phyloP scores from a whole-genome alignment of 352 stramenopile species.

The Elongisporangium senticosum region DNA sequence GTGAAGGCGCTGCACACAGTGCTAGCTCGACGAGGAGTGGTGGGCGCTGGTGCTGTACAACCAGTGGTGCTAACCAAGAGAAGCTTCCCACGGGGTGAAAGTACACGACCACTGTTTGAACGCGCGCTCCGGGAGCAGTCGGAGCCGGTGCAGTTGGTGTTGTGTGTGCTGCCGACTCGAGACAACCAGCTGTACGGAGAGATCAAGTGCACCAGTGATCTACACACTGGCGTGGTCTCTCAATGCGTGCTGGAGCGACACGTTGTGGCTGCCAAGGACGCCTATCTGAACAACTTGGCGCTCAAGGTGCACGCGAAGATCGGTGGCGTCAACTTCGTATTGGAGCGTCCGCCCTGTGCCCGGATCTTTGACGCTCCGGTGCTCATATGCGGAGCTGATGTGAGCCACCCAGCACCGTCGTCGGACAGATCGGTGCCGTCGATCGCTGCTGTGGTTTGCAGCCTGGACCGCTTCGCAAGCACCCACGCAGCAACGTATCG shows the following conservation, averaged over 20 bases:
- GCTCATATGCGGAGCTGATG: constrained; percentile 78
- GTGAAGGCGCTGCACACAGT: constrained; percentile 41
- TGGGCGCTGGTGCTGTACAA: constrained; percentile 31
- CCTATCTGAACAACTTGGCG: constrained; percentile 47
- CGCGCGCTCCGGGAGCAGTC: not conserved
- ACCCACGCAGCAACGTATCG: constrained; percentile 46
- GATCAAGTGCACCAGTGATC: constrained; percentile 40
- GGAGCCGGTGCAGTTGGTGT: not conserved
- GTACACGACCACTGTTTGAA: not conserved
- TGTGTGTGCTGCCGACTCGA: not conserved
- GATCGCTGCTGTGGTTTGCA: constrained; percentile 77
- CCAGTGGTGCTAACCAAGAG: constrained; percentile 19
- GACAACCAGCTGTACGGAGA: constrained; percentile 44
- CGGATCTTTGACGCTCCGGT: constrained; percentile 35
- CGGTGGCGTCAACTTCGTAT: constrained; percentile 51
- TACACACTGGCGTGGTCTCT: constrained; percentile 18
- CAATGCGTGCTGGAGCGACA: constrained; percentile 68
- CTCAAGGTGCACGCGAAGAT: constrained; percentile 81
- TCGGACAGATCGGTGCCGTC: constrained; percentile 44
- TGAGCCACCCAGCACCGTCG: constrained; percentile 56
- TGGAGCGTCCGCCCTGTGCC: constrained; percentile 29
- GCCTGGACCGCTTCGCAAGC: constrained; percentile 52
- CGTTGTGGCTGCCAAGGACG: constrained; percentile 45
- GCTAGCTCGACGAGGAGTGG: constrained; percentile 22
- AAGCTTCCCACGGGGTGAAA: constrained; percentile 11